phyloP scores from a whole-genome alignment of 148 eudicot genomes.

The Nepenthes mirabilis region DNA sequence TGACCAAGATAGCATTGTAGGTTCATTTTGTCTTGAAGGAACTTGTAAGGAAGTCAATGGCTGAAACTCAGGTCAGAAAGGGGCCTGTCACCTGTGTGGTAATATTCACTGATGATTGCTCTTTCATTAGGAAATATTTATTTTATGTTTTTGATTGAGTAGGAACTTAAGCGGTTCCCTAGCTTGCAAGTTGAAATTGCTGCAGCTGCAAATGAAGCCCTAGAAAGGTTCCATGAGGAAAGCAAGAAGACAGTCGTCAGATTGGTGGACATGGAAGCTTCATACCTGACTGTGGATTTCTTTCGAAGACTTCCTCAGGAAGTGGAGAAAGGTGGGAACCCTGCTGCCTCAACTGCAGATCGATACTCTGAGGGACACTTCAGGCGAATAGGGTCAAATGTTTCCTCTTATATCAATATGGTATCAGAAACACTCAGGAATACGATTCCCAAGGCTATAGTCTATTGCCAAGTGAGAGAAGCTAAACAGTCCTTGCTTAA shows the following conservation, averaged over 20 bases:
- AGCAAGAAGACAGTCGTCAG: neutral
- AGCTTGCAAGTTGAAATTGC: neutral
- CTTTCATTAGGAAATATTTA: too few species aligned
- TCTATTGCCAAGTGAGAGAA: neutral
- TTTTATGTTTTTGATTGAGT: too few species aligned
- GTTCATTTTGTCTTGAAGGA: conserved; percentile 72
- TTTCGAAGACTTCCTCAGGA: neutral
- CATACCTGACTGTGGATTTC: neutral
- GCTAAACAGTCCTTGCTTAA: neutral
- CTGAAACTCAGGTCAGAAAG: conserved; percentile 46
- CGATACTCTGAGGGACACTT: neutral
- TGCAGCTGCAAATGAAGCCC: neutral
- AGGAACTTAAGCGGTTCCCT: neutral
- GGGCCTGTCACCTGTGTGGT: too few species aligned
- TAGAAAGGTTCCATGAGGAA: neutral
- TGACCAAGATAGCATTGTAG: conserved; percentile 16
- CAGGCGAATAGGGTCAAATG: neutral
- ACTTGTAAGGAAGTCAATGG: conserved; percentile 65
- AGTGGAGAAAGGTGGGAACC: neutral
- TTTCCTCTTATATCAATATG: neutral
- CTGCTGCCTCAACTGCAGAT: neutral
- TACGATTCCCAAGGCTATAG: neutral
- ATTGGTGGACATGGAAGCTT: neutral
- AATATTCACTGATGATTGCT: too few species aligned
- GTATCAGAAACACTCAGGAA: neutral